Evolutionary conservation across 2,329 filamentous ascomycete species (phyloP).

Genomic region (Canariomyces notabilis): DNA sequence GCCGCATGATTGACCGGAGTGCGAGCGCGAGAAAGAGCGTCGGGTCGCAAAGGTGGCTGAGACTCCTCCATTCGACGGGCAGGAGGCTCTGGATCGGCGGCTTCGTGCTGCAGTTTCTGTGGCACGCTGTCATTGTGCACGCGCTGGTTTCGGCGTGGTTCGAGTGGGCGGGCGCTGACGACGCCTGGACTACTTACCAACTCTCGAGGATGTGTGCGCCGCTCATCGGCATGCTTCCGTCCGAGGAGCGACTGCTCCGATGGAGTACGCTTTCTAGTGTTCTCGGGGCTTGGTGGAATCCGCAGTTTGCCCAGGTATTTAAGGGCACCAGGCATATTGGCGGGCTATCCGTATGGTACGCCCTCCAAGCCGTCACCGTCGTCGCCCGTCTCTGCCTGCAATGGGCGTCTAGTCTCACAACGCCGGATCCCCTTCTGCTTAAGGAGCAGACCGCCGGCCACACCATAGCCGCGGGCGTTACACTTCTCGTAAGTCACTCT

Average conservation of each 20-base stretch:
- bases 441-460: conserved; percentile 50
- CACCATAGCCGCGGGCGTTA: conserved; percentile 47
- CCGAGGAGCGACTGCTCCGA: conserved; percentile 37
- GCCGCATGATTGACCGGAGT: conserved; percentile 64
- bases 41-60: conserved; percentile 37
- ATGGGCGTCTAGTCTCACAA: conserved; percentile 35
- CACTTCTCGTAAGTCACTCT: conserved; percentile 45
- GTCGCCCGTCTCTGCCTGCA: conserved; percentile 49
- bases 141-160: conserved; percentile 20
- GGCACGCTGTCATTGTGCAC: conserved; percentile 41
- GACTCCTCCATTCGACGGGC: conserved; percentile 39
- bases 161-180: conserved; percentile 1
- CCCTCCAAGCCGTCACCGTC: conserved; percentile 57
- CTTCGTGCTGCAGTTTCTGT: conserved; percentile 42
- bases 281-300: conserved; percentile 63
- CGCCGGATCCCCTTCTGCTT: conserved; percentile 33
- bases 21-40: conserved; percentile 43
- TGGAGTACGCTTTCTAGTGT: conserved; percentile 46
- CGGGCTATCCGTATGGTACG: conserved; percentile 61
- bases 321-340: conserved; percentile 55
- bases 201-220: conserved; percentile 11
- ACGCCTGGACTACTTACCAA: conserved; percentile 1
- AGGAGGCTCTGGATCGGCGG: conserved; percentile 46
- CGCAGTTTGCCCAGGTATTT: conserved; percentile 54
- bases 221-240: conserved; percentile 38